phyloP scores from a whole-genome alignment of 2,329 filamentous ascomycete genomes.

The Fusarium mangiferae region DNA sequence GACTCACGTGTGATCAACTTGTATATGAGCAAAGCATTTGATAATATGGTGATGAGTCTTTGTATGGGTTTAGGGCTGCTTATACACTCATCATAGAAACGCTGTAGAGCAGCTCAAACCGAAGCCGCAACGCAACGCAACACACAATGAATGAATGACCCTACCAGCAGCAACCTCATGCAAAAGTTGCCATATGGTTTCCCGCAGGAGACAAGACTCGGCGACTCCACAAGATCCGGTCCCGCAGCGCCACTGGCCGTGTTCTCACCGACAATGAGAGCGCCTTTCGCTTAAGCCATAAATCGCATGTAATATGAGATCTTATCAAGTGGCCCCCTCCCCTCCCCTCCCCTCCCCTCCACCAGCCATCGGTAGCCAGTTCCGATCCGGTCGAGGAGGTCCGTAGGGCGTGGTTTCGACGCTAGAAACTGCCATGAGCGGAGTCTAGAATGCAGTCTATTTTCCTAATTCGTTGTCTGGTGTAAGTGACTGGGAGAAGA shows the following conservation, averaged over 20 bases:
- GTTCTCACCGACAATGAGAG: not conserved
- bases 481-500: not conserved
- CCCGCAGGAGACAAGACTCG: not conserved
- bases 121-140: not conserved
- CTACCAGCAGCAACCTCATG: not conserved
- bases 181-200: not conserved
- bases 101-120: not conserved
- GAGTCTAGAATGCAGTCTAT: conserved; percentile 17
- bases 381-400: conserved; percentile 26
- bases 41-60: not conserved
- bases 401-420: conserved; percentile 13
- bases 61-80: not conserved
- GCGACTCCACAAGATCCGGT: conserved; percentile 16
- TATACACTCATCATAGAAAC: not conserved
- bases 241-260: conserved; percentile 24
- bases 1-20: not conserved
- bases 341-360: not conserved
- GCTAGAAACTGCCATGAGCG: conserved; percentile 20
- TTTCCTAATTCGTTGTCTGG: not conserved
- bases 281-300: not conserved
- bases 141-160: not conserved
- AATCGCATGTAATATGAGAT: not conserved
- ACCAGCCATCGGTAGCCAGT: conserved; percentile 8
- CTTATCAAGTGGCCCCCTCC: not conserved
- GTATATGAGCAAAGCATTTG: not conserved